Conservation (phyloP, 768 basidiomycete genomes). For the Mycena crocata region DNA sequence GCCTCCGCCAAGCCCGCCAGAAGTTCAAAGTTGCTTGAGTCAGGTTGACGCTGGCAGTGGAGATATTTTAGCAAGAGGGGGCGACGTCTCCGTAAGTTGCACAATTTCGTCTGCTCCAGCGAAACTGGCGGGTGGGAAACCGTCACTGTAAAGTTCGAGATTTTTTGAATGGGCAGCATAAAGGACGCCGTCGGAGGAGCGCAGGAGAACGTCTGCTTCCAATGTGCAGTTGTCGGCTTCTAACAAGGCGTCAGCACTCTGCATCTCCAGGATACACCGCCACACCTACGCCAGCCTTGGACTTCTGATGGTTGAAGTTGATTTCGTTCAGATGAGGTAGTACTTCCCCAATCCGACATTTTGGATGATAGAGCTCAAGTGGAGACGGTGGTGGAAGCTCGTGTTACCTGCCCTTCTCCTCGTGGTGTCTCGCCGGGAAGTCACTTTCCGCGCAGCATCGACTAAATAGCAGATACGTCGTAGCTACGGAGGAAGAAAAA, state of each 20-base stretch:
- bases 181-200: constrained; percentile 10
- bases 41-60: constrained; percentile 22
- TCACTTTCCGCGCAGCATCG: too few species aligned
- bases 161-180: constrained; percentile 16
- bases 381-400: too few species aligned
- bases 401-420: too few species aligned
- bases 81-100: constrained; percentile 8
- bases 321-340: background rate
- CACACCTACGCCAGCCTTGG: background rate
- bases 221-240: constrained; percentile 7
- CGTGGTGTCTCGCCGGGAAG: too few species aligned
- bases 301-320: background rate
- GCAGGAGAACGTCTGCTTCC: background rate
- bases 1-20: constrained; percentile 23
- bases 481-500: too few species aligned
- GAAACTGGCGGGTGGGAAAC: constrained; percentile 10
- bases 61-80: constrained; percentile 20
- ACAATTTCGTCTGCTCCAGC: constrained; percentile 3
- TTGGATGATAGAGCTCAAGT: too few species aligned
- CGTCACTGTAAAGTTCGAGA: constrained; percentile 7
- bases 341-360: background rate
- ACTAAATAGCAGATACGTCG: too few species aligned
- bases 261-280: background rate
- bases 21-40: constrained; percentile 3
- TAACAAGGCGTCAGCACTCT: background rate